Base-by-base conservation (phyloP, 495 filamentous ascomycete genomes). In the Trichoderma reesei region DNA sequence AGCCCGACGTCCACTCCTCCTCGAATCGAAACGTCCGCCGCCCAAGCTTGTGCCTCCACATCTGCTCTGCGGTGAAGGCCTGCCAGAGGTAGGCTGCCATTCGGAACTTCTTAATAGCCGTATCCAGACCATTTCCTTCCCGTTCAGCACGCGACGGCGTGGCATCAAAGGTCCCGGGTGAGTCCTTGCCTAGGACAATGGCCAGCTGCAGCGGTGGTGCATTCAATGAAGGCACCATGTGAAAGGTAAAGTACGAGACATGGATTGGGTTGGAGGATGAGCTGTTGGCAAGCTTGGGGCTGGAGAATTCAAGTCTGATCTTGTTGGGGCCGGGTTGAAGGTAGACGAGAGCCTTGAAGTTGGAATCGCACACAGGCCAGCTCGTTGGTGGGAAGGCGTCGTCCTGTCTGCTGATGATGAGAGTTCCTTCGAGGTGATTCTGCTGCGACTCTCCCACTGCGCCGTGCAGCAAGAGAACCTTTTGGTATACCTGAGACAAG, bases 61-160 rank as follows among this genome's bases (percentile, higher is more conserved):
- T 96, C 71, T 97, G 91, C 71, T 96, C 91, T 13, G 89, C 90
- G 0, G 92, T 97, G 70, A 94, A 96, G 8, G 91, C 90, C 72
- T 96, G 92, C 92, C 92, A 97, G 3, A 97, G 80, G 72, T 96
- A 95, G 18, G 91, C 92, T 31, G 91, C 87, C 86, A 91, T 95
- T 63, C 91, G 83, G 69, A 90, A 96, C 73, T 96, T 96, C 64
- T 83, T 82, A 67, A 94, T 82, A 0, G 92, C 92, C 13, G 80
- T 85, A 3, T 93, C 88, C 38, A 96, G 69, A 2, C 82, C 83
- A 71, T 93, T 93, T 4, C 89, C 91, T 79, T 96, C 92, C 64
- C 83, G 83, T 70, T 89, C 84, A 48, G 82, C 74, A 41, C 88
- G 80, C 62, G 91, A 85, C 0, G 91, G 91, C 34, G 87, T 82